Percentiles rank a stretch among this genome's conserved stretches.
phyloP scores from a whole-genome alignment of 2,329 filamentous ascomycete genomes.

The Plectosphaerella sp. region DNA sequence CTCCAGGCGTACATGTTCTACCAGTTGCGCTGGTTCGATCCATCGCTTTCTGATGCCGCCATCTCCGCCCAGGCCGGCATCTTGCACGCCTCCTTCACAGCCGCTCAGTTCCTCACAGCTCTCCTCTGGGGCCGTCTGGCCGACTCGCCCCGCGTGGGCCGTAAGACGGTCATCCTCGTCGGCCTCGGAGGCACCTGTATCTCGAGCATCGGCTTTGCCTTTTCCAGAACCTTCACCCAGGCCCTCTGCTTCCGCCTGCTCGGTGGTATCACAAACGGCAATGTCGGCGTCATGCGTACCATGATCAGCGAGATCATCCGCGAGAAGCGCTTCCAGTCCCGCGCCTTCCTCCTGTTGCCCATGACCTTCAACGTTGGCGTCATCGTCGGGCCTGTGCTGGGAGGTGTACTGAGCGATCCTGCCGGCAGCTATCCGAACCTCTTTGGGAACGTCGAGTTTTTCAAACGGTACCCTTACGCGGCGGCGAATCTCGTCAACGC shows the following conservation, averaged over 20 bases:
- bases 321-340: constrained; percentile 42
- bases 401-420: constrained; percentile 66
- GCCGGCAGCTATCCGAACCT: constrained; percentile 52
- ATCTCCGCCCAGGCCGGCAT: constrained; percentile 76
- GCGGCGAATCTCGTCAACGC: constrained; percentile 50
- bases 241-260: constrained; percentile 63
- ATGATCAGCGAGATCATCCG: constrained; percentile 56
- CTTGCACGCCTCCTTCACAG: constrained; percentile 74
- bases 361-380: constrained; percentile 44
- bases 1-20: constrained; percentile 79
- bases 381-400: constrained; percentile 46
- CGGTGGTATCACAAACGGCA: constrained; percentile 53
- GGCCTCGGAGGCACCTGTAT: constrained; percentile 64
- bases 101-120: constrained; percentile 76
- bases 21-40: constrained; percentile 74
- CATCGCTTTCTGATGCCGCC: constrained; percentile 49
- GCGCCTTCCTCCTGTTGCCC: constrained; percentile 41
- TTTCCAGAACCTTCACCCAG: constrained; percentile 59
- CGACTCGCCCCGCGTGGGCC: constrained; percentile 57
- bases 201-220: constrained; percentile 68
- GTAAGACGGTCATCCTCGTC: constrained; percentile 74
- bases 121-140: constrained; percentile 76
- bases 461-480: constrained; percentile 47
- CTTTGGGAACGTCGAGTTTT: constrained; percentile 42
- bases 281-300: constrained; percentile 53